phyloP scores from a whole-genome alignment of 1,139 yeast genomes.

The Arxiozyma heterogenica region DNA sequence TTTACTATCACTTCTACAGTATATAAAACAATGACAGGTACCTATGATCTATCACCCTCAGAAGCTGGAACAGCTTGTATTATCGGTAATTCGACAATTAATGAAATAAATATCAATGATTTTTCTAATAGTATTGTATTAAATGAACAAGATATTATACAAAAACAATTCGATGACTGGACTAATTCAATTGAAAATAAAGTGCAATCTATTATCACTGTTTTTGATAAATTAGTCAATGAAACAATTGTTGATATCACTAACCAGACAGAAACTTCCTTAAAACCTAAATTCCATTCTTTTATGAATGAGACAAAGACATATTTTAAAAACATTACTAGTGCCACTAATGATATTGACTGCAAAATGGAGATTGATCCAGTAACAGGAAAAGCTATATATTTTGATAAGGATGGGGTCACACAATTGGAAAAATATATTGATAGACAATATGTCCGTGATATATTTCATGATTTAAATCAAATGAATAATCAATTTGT shows the following conservation, averaged over 20 bases:
- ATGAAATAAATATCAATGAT: background rate
- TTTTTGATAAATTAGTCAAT: slow-evolving; percentile 11
- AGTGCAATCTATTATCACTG: slow-evolving; percentile 6
- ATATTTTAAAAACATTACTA: slow-evolving; percentile 41
- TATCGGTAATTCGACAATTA: background rate
- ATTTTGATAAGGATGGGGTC: slow-evolving; percentile 30
- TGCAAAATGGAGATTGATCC: slow-evolving; percentile 40
- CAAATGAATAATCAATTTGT: slow-evolving; percentile 16
- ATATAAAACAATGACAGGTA: background rate
- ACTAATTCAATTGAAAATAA: slow-evolving; percentile 9
- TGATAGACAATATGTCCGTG: slow-evolving; percentile 53
- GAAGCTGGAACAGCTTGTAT: background rate
- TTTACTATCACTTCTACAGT: background rate
- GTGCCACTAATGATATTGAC: slow-evolving; percentile 42
- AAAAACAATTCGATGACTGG: slow-evolving; percentile 14
- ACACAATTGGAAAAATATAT: slow-evolving; percentile 33
- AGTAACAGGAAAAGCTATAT: slow-evolving; percentile 33
- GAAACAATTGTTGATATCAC: slow-evolving; percentile 3
- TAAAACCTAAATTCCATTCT: slow-evolving; percentile 26
- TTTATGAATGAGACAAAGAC: slow-evolving; percentile 19
- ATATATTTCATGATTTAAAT: slow-evolving; percentile 34
- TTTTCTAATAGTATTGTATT: slow-evolving; percentile 3
- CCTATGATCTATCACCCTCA: background rate
- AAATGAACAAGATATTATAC: slow-evolving; percentile 9
- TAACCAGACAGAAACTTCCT: background rate